Evolutionary conservation across 805 yeast genomes (phyloP).

Genomic region (Metschnikowia colocasiae): DNA sequence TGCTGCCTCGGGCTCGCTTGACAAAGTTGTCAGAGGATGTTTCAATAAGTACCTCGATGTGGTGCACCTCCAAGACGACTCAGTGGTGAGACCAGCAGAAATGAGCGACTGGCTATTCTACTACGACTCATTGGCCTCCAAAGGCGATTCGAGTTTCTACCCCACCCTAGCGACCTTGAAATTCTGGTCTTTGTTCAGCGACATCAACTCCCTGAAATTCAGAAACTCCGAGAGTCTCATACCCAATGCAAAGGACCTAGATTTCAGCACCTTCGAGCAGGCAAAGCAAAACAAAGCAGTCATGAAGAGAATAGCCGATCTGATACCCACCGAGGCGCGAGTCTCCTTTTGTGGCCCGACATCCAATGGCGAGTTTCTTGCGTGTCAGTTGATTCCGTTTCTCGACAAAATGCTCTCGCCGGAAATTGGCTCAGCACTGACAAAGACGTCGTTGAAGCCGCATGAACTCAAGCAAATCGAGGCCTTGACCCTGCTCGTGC

Average conservation of each 20-base stretch:
- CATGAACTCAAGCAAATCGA: constrained; percentile 32
- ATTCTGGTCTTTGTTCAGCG: constrained; percentile 62
- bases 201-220: constrained; percentile 38
- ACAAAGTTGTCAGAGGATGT: constrained; percentile 67
- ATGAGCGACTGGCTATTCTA: constrained; percentile 76
- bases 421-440: constrained; percentile 21
- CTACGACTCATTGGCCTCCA: constrained; percentile 51
- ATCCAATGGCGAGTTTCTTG: constrained; percentile 22
- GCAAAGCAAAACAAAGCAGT: constrained; percentile 31
- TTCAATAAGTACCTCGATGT: constrained; percentile 62
- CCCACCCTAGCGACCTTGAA: constrained; percentile 55
- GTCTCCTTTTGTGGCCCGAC: constrained; percentile 26
- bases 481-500: constrained; percentile 35
- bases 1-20: constrained; percentile 45
- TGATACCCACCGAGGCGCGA: constrained; percentile 27
- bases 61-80: constrained; percentile 59
- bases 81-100: constrained; percentile 52
- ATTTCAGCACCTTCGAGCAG: constrained; percentile 39
- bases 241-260: constrained; percentile 31
- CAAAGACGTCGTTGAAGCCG: constrained; percentile 23
- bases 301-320: constrained; percentile 27
- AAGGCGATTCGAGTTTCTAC: constrained; percentile 44
- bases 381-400: constrained; percentile 34
- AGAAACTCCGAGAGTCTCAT: constrained; percentile 20
- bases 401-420: constrained; percentile 31